Percentiles rank a stretch among this genome's conserved stretches.
These are phyloP conservation scores for Ogataea pilisensis DNA, from an alignment of 805 yeast genomes.

Conservation along the genomic window DNA sequence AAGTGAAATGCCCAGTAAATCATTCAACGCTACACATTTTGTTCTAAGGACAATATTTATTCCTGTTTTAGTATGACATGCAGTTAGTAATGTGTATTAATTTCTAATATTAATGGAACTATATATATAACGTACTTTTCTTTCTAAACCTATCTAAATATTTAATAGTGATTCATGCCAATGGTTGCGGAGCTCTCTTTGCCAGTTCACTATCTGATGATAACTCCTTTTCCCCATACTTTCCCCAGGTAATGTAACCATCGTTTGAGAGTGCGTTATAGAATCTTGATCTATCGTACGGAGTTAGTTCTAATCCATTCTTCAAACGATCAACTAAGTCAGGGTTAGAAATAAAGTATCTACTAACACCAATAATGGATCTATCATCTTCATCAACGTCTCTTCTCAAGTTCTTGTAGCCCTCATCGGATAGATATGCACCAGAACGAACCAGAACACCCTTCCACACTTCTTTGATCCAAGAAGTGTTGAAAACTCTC, in stretches of 20 bases:
- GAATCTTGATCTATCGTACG: slow-evolving; percentile 38
- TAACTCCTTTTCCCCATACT: slow-evolving; percentile 13
- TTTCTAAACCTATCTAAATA: no score
- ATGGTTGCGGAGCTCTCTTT: slow-evolving; percentile 7
- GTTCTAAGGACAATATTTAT: no score
- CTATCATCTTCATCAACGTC: slow-evolving; percentile 32
- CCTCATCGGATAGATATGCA: slow-evolving; percentile 23
- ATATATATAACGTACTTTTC: no score
- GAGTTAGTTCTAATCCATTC: slow-evolving; percentile 34
- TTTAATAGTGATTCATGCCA: slow-evolving; percentile 4
- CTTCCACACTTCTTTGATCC: slow-evolving; percentile 32
- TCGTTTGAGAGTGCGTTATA: slow-evolving; percentile 21
- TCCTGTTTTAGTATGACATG: no score
- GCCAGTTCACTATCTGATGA: slow-evolving; percentile 7
- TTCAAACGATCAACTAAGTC: slow-evolving; percentile 36
- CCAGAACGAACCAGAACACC: slow-evolving; percentile 27
- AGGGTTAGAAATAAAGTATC: slow-evolving; percentile 43
- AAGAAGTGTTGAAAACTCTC: slow-evolving; percentile 8
- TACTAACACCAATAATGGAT: slow-evolving; percentile 40
- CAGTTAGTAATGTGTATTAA: no score
- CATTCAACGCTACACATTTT: no score
- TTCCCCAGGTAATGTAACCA: slow-evolving; percentile 15
- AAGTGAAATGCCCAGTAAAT: no score
- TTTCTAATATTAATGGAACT: no score
- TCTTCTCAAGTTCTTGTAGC: slow-evolving; percentile 18